A percentile compares a stretch with the other conserved stretches of the same genome.
phyloP scores from a whole-genome alignment of 192 early-diverging fungal genomes.

The Linnemannia zychae region DNA sequence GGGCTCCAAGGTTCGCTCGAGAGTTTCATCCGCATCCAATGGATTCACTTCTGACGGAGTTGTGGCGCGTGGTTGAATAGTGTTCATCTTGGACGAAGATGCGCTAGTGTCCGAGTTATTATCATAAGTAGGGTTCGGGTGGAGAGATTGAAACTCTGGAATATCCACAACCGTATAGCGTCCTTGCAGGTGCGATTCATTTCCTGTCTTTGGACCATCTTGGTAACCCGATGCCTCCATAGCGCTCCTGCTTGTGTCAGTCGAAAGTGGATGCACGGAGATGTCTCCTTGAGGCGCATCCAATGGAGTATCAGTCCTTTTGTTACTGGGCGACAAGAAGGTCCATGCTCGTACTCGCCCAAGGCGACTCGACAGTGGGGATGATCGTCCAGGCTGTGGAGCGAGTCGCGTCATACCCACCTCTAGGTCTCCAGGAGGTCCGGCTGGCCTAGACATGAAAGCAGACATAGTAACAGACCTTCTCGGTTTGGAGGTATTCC shows the following conservation, averaged over 20 bases:
- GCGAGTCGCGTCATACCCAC: neutral
- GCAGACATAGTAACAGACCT: slow-evolving; percentile 7
- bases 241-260: neutral
- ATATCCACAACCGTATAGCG: slow-evolving; percentile 8
- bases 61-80: neutral
- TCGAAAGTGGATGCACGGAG: neutral
- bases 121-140: neutral
- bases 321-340: neutral
- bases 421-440: neutral
- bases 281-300: neutral
- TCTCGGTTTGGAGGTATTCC: neutral
- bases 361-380: neutral
- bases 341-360: neutral
- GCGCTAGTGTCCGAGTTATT: neutral
- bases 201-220: neutral
- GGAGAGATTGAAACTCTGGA: neutral
- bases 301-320: neutral
- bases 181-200: neutral
- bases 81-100: neutral
- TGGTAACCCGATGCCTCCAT: neutral
- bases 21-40: neutral
- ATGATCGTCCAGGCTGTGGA: neutral
- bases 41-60: neutral
- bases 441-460: neutral
- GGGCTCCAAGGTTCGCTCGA: too few relatives aligned